Conservation (phyloP, 78 protist species). For the Dictyostelium firmibasis region DNA sequence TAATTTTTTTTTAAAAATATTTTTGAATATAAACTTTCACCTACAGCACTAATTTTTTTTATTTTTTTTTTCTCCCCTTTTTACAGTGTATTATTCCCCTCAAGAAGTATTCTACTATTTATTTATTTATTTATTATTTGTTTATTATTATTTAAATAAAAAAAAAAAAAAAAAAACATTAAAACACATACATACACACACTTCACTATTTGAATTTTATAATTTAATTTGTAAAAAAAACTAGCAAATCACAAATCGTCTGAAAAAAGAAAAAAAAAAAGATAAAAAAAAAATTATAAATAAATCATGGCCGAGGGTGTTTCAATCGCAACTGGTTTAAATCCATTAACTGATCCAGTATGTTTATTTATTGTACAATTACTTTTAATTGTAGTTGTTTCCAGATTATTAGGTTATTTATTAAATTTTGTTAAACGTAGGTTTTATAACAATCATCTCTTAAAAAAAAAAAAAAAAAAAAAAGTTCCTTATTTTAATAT, state of each 20-base stretch:
- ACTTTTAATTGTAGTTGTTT: constrained; percentile 59
- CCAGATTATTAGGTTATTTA: constrained; percentile 11
- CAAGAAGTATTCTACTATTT: not conserved
- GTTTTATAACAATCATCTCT: not conserved
- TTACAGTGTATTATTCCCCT: not conserved
- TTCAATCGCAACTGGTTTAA: constrained; percentile 47
- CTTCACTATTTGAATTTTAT: no score
- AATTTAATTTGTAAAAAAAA: no score
- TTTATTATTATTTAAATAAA: no score
- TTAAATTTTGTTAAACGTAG: constrained; percentile 43
- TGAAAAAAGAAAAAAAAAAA: no score
- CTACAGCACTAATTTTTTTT: not conserved
- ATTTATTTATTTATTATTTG: no score
- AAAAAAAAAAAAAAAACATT: no score
- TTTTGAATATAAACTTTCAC: not conserved
- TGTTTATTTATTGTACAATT: constrained; percentile 72
- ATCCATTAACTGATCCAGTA: constrained; percentile 49
- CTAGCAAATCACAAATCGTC: not conserved
- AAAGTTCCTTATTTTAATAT: no score
- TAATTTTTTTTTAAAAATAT: no score
- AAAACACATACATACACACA: not conserved
- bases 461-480: not conserved
- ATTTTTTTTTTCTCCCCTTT: not conserved
- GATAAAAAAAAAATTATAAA: not conserved
- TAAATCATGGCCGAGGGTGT: not conserved